A percentile compares a stretch with the other conserved stretches of the same genome.
Conservation (phyloP, 2,329 filamentous ascomycete genomes). For the Colletotrichum agaves region DNA sequence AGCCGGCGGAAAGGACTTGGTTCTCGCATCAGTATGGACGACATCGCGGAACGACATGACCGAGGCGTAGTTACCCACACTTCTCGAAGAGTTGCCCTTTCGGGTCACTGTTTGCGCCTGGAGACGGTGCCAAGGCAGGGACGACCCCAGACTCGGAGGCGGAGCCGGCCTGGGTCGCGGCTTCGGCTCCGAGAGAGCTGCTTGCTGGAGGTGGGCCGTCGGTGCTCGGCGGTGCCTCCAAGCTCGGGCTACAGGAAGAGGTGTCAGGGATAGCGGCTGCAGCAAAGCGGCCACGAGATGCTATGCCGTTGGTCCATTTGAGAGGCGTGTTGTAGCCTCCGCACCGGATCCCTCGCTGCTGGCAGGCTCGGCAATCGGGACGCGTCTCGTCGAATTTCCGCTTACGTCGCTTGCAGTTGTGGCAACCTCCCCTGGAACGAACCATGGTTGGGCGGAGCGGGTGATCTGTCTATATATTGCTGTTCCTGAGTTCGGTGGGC, state of each 20-base stretch:
- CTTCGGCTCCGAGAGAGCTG: background rate
- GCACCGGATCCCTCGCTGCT: slow-evolving; percentile 31
- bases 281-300: slow-evolving; percentile 35
- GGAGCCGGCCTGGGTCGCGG: background rate
- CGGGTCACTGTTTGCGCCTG: slow-evolving; percentile 8
- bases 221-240: background rate
- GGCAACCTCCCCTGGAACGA: slow-evolving; percentile 37
- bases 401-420: slow-evolving; percentile 37
- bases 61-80: slow-evolving; percentile 7
- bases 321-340: slow-evolving; percentile 36
- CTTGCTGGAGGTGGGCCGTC: background rate
- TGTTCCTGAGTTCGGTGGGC: background rate
- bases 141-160: background rate
- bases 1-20: slow-evolving; percentile 26
- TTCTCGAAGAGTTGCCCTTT: slow-evolving; percentile 26
- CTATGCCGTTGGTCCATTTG: slow-evolving; percentile 37
- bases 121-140: slow-evolving; percentile 1
- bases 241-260: background rate
- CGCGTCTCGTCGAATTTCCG: slow-evolving; percentile 39
- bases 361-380: slow-evolving; percentile 36
- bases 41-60: background rate
- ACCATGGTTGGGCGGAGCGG: slow-evolving; percentile 18
- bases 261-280: slow-evolving; percentile 25
- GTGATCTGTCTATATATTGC: background rate
- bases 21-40: background rate